Evolutionary conservation across 441 rosid genomes (phyloP).

Genomic region (Pelargonium cotyledonis): DNA sequence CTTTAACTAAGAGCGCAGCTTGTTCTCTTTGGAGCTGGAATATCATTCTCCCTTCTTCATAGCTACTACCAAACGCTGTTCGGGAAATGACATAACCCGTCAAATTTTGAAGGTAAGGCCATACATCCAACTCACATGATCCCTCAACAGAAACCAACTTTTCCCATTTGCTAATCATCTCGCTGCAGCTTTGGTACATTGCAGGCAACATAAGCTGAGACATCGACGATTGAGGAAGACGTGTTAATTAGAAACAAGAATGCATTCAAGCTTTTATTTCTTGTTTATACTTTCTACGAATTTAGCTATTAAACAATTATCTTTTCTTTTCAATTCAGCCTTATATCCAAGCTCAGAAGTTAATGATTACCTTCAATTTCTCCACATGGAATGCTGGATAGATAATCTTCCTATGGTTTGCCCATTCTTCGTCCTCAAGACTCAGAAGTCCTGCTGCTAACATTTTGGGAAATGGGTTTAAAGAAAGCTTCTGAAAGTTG

Average conservation of each 20-base stretch:
- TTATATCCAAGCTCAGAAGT: no score
- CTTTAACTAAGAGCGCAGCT: conserved; percentile 18
- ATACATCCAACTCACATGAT: conserved; percentile 36
- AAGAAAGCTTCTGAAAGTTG: conserved; percentile 25
- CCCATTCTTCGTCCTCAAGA: conserved; percentile 48
- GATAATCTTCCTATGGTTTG: conserved; percentile 36
- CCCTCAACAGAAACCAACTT: conserved; percentile 18
- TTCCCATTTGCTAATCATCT: conserved; percentile 34
- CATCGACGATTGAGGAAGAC: no score
- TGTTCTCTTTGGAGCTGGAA: conserved; percentile 37
- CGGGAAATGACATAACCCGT: conserved; percentile 44
- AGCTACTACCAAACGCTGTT: conserved; percentile 47
- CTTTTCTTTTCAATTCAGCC: no score
- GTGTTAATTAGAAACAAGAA: no score
- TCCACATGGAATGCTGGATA: conserved; percentile 47
- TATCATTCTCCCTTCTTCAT: conserved; percentile 42
- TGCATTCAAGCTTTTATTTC: no score
- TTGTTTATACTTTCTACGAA: no score
- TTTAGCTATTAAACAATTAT: no score
- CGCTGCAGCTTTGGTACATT: conserved; percentile 28
- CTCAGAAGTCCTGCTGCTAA: conserved; percentile 23
- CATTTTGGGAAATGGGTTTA: conserved; percentile 23
- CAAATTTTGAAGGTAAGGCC: conserved; percentile 37
- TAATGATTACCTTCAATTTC: conserved; percentile 37
- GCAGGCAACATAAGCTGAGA: conserved; percentile 45